Evolutionary conservation across 2,329 filamentous ascomycete species (phyloP), one percentile per base, ranked within the genome.

Genomic region (Ustulina deusta): DNA sequence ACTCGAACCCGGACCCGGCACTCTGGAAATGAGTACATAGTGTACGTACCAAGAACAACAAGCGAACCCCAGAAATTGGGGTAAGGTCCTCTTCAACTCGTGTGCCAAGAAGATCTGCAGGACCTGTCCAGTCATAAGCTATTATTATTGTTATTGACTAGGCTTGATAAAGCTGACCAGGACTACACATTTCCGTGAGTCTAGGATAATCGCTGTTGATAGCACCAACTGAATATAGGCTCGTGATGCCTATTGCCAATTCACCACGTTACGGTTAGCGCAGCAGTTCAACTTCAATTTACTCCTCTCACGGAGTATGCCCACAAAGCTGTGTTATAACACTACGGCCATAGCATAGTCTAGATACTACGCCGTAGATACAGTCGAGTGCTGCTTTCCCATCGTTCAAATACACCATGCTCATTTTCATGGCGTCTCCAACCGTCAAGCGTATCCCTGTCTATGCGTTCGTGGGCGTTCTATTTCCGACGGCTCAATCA

Each of bases 71-170:
- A 13, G 61, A 36, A 59, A 40, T 63, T 60, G 58, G 59, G 62
- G 60, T 58, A 63, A 61, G 52, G 52, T 54, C 56, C 56, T 61
- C 56, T 59, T 61, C 32, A 38, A 61, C n/a, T 64, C 38, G 13
- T 51, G 56, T 42, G 67, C 67, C 64, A 69, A 68, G 65, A 63
- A 20, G 56, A 65, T 62, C 61, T 68, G 61, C 68, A 40, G 61
- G 61, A 59, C 20, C 27, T 44, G 49, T 22, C 38, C n/a, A 62
- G 51, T 63, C 22, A 63, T 25, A 57, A 51, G 44, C 57, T 60
- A 27, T 22, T 20, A 58, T 22, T 25, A 17, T 7, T 48, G 22
- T 44, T 42, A 22, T 17, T 57, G 3, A 36, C 17, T 15, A 63
- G 20, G 52, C 32, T 46, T 52, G 59, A 4, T 54, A 29, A 34